Conservation (phyloP, 2,329 filamentous ascomycete genomes). For the Fusarium compactum region DNA sequence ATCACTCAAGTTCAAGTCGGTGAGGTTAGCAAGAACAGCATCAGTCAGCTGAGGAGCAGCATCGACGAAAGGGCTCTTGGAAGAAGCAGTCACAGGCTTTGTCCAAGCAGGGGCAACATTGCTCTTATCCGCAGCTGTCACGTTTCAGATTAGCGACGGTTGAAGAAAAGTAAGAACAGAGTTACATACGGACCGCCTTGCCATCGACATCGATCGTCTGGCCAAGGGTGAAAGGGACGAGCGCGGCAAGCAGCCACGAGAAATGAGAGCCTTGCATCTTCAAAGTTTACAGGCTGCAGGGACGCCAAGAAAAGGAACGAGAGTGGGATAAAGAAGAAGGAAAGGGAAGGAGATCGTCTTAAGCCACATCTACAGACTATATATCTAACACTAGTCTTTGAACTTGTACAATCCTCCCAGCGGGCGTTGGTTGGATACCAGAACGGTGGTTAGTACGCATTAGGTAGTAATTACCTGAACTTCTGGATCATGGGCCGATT, state of each 20-base stretch:
- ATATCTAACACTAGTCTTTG: slow-evolving; percentile 21
- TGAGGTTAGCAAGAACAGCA: slow-evolving; percentile 50
- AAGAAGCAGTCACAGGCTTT: slow-evolving; percentile 2
- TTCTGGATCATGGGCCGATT: slow-evolving; percentile 13
- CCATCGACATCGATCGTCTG: slow-evolving; percentile 41
- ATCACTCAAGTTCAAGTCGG: slow-evolving; percentile 47
- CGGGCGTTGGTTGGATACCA: background rate
- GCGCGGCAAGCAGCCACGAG: slow-evolving; percentile 34
- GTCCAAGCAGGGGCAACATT: slow-evolving; percentile 45
- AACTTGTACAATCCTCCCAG: background rate
- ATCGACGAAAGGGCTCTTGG: slow-evolving; percentile 19
- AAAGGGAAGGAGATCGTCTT: slow-evolving; percentile 16
- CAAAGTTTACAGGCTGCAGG: slow-evolving; percentile 16
- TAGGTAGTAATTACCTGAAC: slow-evolving; percentile 32
- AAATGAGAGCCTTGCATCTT: slow-evolving; percentile 25
- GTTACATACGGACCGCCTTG: slow-evolving; percentile 36
- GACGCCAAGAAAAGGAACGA: slow-evolving; percentile 15
- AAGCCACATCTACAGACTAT: slow-evolving; percentile 32
- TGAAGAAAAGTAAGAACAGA: background rate
- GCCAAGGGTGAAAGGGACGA: slow-evolving; percentile 24
- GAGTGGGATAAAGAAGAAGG: slow-evolving; percentile 5
- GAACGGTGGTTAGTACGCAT: slow-evolving; percentile 17
- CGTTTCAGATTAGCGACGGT: slow-evolving; percentile 33
- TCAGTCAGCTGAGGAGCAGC: slow-evolving; percentile 53
- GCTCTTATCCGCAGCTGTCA: slow-evolving; percentile 32